phyloP scores from a whole-genome alignment of 164 flowering plant species.

The Magnolia officinalis region DNA sequence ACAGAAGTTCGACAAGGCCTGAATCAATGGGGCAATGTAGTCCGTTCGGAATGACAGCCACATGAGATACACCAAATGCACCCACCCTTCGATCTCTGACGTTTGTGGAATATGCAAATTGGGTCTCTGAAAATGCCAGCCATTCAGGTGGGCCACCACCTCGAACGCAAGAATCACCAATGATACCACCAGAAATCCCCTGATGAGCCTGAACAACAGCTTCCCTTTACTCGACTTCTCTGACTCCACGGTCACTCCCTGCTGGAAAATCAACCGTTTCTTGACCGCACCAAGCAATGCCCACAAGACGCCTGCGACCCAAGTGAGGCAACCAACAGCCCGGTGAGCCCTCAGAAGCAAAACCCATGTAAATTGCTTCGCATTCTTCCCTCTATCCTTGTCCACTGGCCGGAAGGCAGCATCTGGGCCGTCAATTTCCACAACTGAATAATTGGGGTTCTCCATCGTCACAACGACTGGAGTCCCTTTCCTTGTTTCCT shows the following conservation, averaged over 20 bases:
- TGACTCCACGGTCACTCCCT: slow-evolving; percentile 48
- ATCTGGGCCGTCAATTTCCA: slow-evolving; percentile 69
- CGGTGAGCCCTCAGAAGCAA: slow-evolving; percentile 70
- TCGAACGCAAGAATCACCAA: slow-evolving; percentile 56
- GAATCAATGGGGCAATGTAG: slow-evolving; percentile 71
- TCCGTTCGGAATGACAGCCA: slow-evolving; percentile 68
- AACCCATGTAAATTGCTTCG: slow-evolving; percentile 82
- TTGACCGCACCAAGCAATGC: slow-evolving; percentile 59
- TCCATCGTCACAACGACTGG: slow-evolving; percentile 86
- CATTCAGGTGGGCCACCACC: slow-evolving; percentile 56
- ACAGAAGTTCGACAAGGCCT: slow-evolving; percentile 59
- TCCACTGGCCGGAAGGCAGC: slow-evolving; percentile 56
- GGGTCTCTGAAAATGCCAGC: slow-evolving; percentile 60
- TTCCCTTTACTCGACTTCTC: slow-evolving; percentile 49
- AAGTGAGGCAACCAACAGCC: slow-evolving; percentile 68
- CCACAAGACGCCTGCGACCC: slow-evolving; percentile 61
- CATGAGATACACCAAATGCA: slow-evolving; percentile 47
- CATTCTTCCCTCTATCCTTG: slow-evolving; percentile 69
- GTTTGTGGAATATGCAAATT: slow-evolving; percentile 54
- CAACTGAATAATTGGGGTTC: slow-evolving; percentile 70
- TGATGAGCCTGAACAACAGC: slow-evolving; percentile 43
- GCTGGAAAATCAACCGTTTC: slow-evolving; percentile 51
- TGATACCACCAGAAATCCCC: slow-evolving; percentile 45
- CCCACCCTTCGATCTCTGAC: slow-evolving; percentile 52
- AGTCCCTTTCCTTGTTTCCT: slow-evolving; percentile 52